Evolutionary conservation across 257 asterid genomes (phyloP).

Genomic region (Sherardia arvensis): DNA sequence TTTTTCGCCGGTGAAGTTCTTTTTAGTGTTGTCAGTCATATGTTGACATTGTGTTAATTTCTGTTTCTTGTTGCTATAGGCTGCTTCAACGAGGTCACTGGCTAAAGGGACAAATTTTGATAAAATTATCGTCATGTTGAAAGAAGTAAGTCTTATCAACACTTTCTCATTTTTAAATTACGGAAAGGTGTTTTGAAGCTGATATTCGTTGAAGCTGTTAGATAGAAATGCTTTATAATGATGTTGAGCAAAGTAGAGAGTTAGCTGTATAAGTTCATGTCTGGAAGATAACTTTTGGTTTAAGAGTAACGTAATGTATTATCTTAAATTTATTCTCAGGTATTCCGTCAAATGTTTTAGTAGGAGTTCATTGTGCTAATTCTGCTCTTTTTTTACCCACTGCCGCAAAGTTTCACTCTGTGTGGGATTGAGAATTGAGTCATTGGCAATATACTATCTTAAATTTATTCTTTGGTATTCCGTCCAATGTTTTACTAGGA

Average conservation of each 20-base stretch:
- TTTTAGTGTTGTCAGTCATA: not conserved
- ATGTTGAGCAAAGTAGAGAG: not conserved
- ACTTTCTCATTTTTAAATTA: not conserved
- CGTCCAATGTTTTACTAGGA: not conserved
- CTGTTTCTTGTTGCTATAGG: conserved; percentile 26
- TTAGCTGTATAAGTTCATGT: not conserved
- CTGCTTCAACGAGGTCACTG: conserved; percentile 75
- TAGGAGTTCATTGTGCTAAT: not conserved
- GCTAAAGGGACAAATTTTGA: conserved; percentile 64
- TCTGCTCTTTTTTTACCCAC: not conserved
- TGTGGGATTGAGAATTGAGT: not conserved
- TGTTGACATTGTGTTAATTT: not conserved
- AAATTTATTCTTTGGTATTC: not conserved
- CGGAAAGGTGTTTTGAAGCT: not conserved
- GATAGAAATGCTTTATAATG: not conserved
- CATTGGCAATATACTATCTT: not conserved
- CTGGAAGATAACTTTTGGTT: not conserved
- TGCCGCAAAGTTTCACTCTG: not conserved
- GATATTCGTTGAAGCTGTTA: not conserved
- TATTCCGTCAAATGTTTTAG: not conserved
- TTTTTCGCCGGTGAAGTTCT: not conserved
- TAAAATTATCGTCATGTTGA: conserved; percentile 64
- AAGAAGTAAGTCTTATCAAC: conserved; percentile 41
- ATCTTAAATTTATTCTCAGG: not conserved
- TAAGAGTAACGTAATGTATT: not conserved